Conservation (phyloP, 345 rosid species). For the Passiflora organensis region DNA sequence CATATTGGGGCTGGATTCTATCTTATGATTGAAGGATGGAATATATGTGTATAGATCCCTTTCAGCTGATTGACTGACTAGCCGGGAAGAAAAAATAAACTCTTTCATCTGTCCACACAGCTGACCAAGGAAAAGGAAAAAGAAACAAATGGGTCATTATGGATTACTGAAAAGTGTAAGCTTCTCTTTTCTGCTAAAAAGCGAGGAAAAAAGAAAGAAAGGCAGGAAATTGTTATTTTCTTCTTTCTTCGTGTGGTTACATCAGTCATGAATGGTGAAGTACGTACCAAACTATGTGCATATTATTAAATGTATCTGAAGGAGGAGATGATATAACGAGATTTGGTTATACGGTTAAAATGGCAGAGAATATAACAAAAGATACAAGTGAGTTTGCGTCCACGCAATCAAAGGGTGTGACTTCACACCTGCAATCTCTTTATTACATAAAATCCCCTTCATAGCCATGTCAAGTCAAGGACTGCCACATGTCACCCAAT, state of each 20-base stretch:
- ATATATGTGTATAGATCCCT: not conserved
- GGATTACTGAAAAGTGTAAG: too few species aligned
- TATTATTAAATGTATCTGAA: not conserved
- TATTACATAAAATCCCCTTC: not conserved
- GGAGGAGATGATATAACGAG: conserved; percentile 14
- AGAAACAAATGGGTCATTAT: too few species aligned
- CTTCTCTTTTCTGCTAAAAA: not conserved
- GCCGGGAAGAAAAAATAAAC: too few species aligned
- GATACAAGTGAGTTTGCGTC: conserved; percentile 32
- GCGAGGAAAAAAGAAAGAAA: not conserved
- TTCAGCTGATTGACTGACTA: not conserved
- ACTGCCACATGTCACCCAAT: conserved; percentile 41
- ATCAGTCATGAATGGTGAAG: conserved; percentile 4
- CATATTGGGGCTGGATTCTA: not conserved
- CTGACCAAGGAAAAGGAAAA: too few species aligned
- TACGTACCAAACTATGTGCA: not conserved
- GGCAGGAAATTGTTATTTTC: not conserved
- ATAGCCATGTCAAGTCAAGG: conserved; percentile 21
- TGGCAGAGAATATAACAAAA: conserved; percentile 4
- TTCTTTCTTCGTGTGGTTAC: conserved; percentile 1
- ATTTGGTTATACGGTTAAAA: conserved; percentile 12
- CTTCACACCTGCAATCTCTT: conserved; percentile 15
- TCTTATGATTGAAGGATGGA: conserved; percentile 4
- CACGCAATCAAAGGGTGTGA: conserved; percentile 71
- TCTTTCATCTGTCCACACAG: too few species aligned